phyloP scores from a whole-genome alignment of 805 yeast species.

The Candida saitoana region DNA sequence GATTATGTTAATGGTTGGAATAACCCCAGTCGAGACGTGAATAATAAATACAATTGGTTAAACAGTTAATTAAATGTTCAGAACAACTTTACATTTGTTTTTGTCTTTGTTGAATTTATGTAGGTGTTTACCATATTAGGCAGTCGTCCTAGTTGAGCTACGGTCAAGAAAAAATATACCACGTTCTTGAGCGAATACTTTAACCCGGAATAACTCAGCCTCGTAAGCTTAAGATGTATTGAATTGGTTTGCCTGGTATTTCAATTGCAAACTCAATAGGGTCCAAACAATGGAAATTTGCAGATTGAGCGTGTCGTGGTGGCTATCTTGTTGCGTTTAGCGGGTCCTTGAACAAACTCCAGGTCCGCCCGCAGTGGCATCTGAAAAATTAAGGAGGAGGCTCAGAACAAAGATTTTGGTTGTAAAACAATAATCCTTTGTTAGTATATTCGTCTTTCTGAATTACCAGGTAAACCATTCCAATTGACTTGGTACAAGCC shows the following conservation, averaged over 20 bases:
- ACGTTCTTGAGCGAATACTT: neutral
- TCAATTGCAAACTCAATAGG: too few species aligned
- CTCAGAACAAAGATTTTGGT: too few species aligned
- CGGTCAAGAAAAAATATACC: neutral
- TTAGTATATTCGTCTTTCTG: too few species aligned
- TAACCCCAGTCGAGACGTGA: slow-evolving; percentile 28
- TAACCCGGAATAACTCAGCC: too few species aligned
- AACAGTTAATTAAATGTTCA: neutral
- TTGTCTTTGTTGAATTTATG: too few species aligned
- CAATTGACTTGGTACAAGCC: neutral
- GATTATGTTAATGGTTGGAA: slow-evolving; percentile 38
- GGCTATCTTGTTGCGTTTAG: neutral
- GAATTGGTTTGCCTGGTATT: too few species aligned
- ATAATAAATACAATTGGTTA: slow-evolving; percentile 10
- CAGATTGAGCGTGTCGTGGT: neutral
- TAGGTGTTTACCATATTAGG: neutral
- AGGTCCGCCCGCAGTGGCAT: neutral
- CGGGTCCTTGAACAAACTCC: neutral
- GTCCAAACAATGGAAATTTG: too few species aligned
- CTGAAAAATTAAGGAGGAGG: neutral
- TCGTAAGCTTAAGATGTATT: too few species aligned
- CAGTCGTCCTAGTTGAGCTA: neutral
- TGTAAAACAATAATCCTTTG: too few species aligned
- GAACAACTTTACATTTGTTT: too few species aligned
- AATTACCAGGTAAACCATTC: too few species aligned